Evolutionary conservation across 306 rosid species (phyloP).

Genomic region (Betula pendula): DNA sequence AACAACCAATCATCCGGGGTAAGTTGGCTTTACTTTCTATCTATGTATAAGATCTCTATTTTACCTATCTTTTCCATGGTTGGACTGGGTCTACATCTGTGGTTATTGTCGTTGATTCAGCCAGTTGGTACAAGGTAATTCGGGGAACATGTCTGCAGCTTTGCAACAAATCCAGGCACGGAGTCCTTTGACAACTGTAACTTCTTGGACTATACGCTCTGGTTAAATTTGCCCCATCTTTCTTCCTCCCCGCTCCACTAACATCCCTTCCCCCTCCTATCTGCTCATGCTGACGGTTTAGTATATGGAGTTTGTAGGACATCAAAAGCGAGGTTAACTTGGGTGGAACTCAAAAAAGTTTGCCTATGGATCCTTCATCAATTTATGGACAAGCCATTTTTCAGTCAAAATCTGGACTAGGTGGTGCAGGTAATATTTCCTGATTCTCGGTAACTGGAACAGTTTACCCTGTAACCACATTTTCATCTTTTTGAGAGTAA

Average conservation of each 20-base stretch:
- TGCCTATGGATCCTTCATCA: conserved; percentile 78
- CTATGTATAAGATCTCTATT: conserved; percentile 2
- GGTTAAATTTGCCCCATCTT: conserved; percentile 12
- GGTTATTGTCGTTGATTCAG: conserved; percentile 47
- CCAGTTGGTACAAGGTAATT: conserved; percentile 72
- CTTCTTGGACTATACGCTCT: conserved; percentile 32
- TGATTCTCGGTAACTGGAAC: not conserved
- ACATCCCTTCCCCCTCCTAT: conserved; percentile 4
- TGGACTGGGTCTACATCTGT: conserved; percentile 26
- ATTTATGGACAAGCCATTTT: conserved; percentile 71
- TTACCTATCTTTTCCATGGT: conserved; percentile 17
- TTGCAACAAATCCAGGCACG: conserved; percentile 78
- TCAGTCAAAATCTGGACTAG: conserved; percentile 76
- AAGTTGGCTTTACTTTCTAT: conserved; percentile 26
- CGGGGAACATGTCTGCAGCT: conserved; percentile 70
- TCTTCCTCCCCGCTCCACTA: conserved; percentile 3
- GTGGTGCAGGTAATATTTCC: conserved; percentile 55
- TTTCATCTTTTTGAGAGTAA: not conserved
- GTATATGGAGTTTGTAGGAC: conserved; percentile 53
- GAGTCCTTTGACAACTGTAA: conserved; percentile 61
- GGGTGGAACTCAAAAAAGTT: conserved; percentile 57
- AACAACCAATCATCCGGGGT: conserved; percentile 79
- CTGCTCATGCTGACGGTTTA: conserved; percentile 34
- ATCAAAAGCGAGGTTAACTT: conserved; percentile 66
- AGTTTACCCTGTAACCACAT: not conserved